Percentiles rank a stretch among this genome's conserved stretches.
These are phyloP conservation scores for Hysterangium stoloniferum DNA, from an alignment of 768 basidiomycete genomes.

Conservation along the genomic window DNA sequence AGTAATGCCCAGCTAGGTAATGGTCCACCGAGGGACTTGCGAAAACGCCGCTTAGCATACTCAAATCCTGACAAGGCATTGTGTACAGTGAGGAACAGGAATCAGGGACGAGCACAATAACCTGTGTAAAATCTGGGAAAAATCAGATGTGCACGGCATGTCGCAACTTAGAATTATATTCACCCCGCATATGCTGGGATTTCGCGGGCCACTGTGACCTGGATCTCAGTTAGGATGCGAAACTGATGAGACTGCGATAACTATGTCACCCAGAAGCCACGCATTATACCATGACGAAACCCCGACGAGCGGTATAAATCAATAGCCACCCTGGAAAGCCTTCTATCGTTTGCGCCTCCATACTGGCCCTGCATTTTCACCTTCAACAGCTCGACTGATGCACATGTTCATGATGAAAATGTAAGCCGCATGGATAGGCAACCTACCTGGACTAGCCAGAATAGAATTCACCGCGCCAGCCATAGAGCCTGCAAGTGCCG, in stretches of 20 bases:
- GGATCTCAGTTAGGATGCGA: not conserved
- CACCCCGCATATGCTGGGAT: constrained; percentile 95
- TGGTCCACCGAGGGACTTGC: constrained; percentile 50
- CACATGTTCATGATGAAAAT: not conserved
- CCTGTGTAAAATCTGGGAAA: constrained; percentile 59
- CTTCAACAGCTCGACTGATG: constrained; percentile 93
- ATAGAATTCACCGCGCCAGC: constrained; percentile 89
- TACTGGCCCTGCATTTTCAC: constrained; percentile 97
- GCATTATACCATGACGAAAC: constrained; percentile 82
- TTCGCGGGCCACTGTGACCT: constrained; percentile 89
- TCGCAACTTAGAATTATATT: constrained; percentile 19
- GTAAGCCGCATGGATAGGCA: not conserved
- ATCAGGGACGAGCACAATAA: constrained; percentile 17
- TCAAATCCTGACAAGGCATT: constrained; percentile 62
- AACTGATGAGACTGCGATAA: not conserved
- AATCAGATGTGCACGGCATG: not conserved
- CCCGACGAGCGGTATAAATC: constrained; percentile 91
- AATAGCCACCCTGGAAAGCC: constrained; percentile 55
- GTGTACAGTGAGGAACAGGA: not conserved
- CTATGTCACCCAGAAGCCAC: constrained; percentile 86
- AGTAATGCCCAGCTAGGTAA: constrained; percentile 82
- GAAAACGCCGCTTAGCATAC: constrained; percentile 75
- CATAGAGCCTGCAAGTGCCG: constrained; percentile 80
- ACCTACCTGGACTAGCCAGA: constrained; percentile 78
- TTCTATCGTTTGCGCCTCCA: constrained; percentile 71